Conservation (phyloP, 2,329 filamentous ascomycete species). For the Colletotrichum tanaceti region DNA sequence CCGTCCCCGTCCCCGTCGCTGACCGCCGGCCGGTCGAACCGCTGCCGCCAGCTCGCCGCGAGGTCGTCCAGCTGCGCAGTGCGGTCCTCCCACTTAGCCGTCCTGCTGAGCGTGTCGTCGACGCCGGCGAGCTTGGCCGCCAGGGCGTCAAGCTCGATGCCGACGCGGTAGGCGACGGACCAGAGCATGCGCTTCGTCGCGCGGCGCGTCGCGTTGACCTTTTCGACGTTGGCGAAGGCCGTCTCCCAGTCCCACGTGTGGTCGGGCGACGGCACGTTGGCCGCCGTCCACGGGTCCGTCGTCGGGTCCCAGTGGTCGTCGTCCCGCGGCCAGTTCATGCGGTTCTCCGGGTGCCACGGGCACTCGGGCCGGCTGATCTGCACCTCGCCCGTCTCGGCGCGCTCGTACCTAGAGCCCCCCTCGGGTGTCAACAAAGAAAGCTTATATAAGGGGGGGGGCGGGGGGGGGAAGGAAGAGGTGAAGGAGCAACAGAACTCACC, state of each 20-base stretch:
- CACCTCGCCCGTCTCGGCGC: constrained; percentile 37
- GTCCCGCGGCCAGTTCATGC: constrained; percentile 44
- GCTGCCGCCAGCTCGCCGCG: constrained; percentile 30
- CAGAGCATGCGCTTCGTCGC: constrained; percentile 46
- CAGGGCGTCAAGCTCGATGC: constrained; percentile 47
- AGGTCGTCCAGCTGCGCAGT: constrained; percentile 39
- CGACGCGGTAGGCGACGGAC: constrained; percentile 55
- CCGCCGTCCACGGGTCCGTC: constrained; percentile 8
- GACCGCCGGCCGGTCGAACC: not conserved
- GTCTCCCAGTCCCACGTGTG: constrained; percentile 42
- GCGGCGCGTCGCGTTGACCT: constrained; percentile 36
- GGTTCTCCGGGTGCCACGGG: constrained; percentile 49
- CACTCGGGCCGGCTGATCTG: constrained; percentile 45
- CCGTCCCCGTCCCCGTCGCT: too few species aligned
- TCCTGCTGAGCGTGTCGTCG: constrained; percentile 31
- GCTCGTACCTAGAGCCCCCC: constrained; percentile 4
- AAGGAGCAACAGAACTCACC: constrained; percentile 29
- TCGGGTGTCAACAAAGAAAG: not conserved
- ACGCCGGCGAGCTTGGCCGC: constrained; percentile 23
- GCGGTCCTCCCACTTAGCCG: constrained; percentile 32
- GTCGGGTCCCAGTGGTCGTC: constrained; percentile 27
- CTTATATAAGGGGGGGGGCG: too few species aligned
- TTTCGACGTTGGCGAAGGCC: constrained; percentile 43
- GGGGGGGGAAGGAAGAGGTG: rapidly evolving
- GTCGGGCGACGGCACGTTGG: constrained; percentile 16